phyloP scores from a whole-genome alignment of 495 filamentous ascomycete genomes.

The Amniculicola lignicola region DNA sequence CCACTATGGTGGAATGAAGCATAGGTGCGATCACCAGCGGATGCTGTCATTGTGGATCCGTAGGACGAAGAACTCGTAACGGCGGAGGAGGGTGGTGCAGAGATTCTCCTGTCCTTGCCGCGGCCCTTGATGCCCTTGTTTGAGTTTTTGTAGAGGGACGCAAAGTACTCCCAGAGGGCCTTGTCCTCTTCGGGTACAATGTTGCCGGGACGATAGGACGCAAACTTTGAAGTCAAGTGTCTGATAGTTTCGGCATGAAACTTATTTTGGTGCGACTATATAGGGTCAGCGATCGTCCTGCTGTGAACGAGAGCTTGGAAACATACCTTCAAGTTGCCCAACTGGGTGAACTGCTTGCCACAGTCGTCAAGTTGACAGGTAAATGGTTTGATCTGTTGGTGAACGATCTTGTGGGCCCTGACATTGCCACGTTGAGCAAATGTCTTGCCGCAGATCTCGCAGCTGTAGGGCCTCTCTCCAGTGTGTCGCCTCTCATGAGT shows the following conservation, averaged over 20 bases:
- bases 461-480: constrained; percentile 81
- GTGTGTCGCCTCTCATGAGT: constrained; percentile 85
- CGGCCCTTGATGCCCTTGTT: constrained; percentile 93
- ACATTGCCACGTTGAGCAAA: constrained; percentile 87
- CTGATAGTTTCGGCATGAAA: constrained; percentile 75
- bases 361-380: constrained; percentile 77
- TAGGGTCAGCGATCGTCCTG: neutral
- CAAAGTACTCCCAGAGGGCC: constrained; percentile 83
- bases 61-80: constrained; percentile 23
- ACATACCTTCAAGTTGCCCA: constrained; percentile 82
- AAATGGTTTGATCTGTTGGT: constrained; percentile 73
- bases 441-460: constrained; percentile 74
- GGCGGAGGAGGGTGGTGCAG: constrained; percentile 19
- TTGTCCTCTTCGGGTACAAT: constrained; percentile 65
- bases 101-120: constrained; percentile 66
- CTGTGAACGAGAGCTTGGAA: constrained; percentile 8
- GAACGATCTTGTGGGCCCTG: constrained; percentile 80
- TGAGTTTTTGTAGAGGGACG: constrained; percentile 84
- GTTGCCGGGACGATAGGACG: constrained; percentile 58
- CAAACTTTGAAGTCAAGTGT: constrained; percentile 71
- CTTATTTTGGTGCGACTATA: constrained; percentile 88
- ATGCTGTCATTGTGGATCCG: constrained; percentile 9
- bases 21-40: constrained; percentile 7
- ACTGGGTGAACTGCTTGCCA: constrained; percentile 79
- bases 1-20: constrained; percentile 13